Percentiles rank a stretch among this genome's conserved stretches.
These are phyloP conservation scores for Suhomyces xylopsoci DNA, from an alignment of 805 yeast species.

Conservation along the genomic window DNA sequence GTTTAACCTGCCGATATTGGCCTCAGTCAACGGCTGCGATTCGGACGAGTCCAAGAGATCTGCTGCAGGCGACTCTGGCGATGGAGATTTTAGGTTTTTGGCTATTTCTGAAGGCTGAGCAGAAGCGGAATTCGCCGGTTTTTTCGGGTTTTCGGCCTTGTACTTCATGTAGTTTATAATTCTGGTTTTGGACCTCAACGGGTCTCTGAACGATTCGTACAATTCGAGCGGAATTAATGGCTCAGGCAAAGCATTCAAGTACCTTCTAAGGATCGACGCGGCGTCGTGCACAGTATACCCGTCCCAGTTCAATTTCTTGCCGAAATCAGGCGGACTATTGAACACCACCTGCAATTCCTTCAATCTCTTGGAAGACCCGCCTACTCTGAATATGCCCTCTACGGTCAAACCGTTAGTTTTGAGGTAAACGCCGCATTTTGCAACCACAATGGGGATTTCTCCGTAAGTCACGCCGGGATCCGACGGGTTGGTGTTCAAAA, in stretches of 20 bases:
- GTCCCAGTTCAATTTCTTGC: constrained; percentile 85
- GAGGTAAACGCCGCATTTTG: constrained; percentile 85
- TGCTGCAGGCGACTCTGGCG: constrained; percentile 10
- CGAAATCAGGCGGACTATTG: constrained; percentile 86
- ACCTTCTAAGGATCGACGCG: constrained; percentile 84
- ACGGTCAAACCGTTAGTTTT: constrained; percentile 74
- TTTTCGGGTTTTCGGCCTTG: constrained; percentile 46
- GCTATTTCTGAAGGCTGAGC: too few species aligned
- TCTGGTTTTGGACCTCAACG: constrained; percentile 61
- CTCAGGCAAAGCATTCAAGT: constrained; percentile 82
- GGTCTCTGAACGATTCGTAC: constrained; percentile 77
- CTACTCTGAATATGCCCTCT: constrained; percentile 91
- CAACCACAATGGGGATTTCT: constrained; percentile 88
- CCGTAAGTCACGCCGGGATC: constrained; percentile 78
- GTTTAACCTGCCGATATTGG: constrained; percentile 28
- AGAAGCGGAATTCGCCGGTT: background rate
- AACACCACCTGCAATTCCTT: constrained; percentile 81
- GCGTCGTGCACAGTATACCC: constrained; percentile 97
- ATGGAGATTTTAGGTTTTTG: background rate
- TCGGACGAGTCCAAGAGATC: constrained; percentile 11
- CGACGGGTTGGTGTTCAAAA: constrained; percentile 46
- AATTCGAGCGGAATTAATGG: constrained; percentile 79
- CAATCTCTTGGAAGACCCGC: constrained; percentile 86
- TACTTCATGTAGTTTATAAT: constrained; percentile 64
- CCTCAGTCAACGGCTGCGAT: constrained; percentile 30